Conservation (phyloP, 495 filamentous ascomycete genomes). For the Articulospora tetracladia region DNA sequence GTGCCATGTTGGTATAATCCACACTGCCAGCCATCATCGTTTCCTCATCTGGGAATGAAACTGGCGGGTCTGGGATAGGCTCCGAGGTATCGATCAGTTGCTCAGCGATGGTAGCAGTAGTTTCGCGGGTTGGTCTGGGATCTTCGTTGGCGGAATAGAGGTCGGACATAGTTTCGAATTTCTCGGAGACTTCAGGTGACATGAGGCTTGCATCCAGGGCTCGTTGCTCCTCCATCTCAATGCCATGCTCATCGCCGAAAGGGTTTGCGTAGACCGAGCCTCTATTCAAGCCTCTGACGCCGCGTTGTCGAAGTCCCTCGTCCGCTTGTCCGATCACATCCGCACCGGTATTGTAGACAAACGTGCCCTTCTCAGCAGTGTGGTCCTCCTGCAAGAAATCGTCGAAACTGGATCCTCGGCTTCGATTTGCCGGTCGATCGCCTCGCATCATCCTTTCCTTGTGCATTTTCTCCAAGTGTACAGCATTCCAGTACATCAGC, state of each 20-base stretch:
- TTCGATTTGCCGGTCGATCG: conserved; percentile 18
- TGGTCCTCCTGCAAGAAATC: conserved; percentile 45
- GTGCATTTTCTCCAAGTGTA: conserved; percentile 24
- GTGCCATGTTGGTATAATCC: conserved; percentile 19
- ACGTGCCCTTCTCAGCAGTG: conserved; percentile 40
- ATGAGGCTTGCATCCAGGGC: conserved; percentile 36
- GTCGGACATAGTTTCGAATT: conserved; percentile 42
- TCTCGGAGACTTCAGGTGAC: conserved; percentile 32
- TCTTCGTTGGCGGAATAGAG: conserved; percentile 32
- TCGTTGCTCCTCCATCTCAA: conserved; percentile 34
- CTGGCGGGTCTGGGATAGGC: conserved; percentile 22
- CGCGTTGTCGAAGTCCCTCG: conserved; percentile 41
- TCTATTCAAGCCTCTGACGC: conserved; percentile 42
- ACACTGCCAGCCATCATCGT: conserved; percentile 4
- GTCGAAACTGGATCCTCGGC: conserved; percentile 44
- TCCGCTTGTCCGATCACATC: conserved; percentile 28
- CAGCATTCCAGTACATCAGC: conserved; percentile 62
- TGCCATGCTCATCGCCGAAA: conserved; percentile 54
- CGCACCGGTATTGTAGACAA: conserved; percentile 47
- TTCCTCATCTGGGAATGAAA: conserved; percentile 19
- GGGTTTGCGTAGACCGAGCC: conserved; percentile 53
- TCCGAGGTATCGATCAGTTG: conserved; percentile 24
- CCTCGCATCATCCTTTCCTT: conserved; percentile 13
- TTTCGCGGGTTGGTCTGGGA: conserved; percentile 6
- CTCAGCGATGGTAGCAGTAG: conserved; percentile 17